These are phyloP conservation scores for Penicillium taxi DNA, from an alignment of 495 filamentous ascomycete species.

Conservation along the genomic window DNA sequence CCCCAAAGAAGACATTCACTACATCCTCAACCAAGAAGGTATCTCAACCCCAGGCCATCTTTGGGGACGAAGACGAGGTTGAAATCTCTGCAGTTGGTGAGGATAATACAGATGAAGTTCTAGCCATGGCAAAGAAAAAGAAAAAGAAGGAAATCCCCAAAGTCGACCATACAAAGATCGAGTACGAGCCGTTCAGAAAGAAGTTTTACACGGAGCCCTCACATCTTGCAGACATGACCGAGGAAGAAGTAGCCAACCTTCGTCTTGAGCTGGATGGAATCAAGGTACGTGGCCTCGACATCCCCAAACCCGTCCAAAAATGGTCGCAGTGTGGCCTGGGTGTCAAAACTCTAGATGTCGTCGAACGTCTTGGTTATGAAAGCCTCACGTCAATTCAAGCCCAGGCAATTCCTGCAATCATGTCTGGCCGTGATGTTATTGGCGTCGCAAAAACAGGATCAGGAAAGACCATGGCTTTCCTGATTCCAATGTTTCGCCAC, in stretches of 20 bases:
- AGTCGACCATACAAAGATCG: conserved; percentile 75
- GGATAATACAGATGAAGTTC: conserved; percentile 70
- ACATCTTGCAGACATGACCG: conserved; percentile 76
- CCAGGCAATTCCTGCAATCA: conserved; percentile 89
- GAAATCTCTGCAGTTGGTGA: conserved; percentile 63
- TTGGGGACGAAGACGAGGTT: conserved; percentile 73
- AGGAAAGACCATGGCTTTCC: conserved; percentile 95
- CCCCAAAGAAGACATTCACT: conserved; percentile 30
- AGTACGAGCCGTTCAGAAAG: conserved; percentile 81
- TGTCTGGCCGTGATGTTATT: conserved; percentile 94
- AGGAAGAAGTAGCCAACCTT: conserved; percentile 73
- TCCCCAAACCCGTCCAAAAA: conserved; percentile 88
- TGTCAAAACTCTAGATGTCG: conserved; percentile 79
- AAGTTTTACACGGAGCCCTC: conserved; percentile 88
- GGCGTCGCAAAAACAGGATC: conserved; percentile 97
- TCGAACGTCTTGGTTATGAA: conserved; percentile 76
- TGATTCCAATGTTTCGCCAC: conserved; percentile 93
- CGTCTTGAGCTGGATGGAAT: conserved; percentile 89
- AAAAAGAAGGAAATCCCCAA: conserved; percentile 95
- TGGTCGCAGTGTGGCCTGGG: conserved; percentile 94
- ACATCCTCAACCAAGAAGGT: conserved; percentile 34
- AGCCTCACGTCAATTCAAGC: conserved; percentile 88
- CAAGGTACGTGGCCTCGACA: conserved; percentile 77
- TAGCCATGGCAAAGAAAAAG: conserved; percentile 80
- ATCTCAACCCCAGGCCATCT: conserved; percentile 73